Evolutionary conservation across 768 basidiomycete genomes (phyloP).

Genomic region (Macrolepiota albuminosa): DNA sequence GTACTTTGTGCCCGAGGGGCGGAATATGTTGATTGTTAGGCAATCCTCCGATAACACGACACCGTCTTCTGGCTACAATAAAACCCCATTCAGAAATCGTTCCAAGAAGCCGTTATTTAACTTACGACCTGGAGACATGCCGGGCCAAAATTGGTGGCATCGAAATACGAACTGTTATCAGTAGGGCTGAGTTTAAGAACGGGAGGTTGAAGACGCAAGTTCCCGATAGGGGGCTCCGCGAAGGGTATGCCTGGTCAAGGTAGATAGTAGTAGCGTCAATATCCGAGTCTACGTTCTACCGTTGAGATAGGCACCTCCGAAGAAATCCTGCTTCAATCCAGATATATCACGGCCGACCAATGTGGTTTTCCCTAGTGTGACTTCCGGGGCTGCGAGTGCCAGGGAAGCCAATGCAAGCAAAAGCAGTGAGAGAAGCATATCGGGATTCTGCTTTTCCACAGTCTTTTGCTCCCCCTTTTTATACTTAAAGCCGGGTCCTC

Average conservation of each 20-base stretch:
- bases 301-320: conserved; percentile 31
- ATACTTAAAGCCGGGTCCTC: background rate
- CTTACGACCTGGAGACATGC: conserved; percentile 46
- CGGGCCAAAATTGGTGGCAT: conserved; percentile 35
- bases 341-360: conserved; percentile 32
- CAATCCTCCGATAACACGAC: conserved; percentile 50
- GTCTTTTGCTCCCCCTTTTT: background rate
- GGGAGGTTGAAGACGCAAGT: conserved; percentile 31
- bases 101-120: background rate
- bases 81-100: too few species aligned
- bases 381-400: conserved; percentile 25
- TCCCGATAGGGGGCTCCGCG: conserved; percentile 47
- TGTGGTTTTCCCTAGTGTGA: conserved; percentile 33
- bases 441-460: background rate
- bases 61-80: background rate
- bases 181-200: conserved; percentile 29
- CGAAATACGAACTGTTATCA: conserved; percentile 29
- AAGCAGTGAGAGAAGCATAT: background rate
- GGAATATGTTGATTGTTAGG: conserved; percentile 53
- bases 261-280: conserved; percentile 2
- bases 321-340: conserved; percentile 37
- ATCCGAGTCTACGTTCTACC: background rate
- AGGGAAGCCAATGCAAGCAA: conserved; percentile 5
- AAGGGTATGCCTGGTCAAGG: conserved; percentile 44
- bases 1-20: conserved; percentile 33